Evolutionary conservation across 305 asterid species (phyloP), one percentile per base, ranked within the genome.

Genomic region (Fraxinus paxiana): DNA sequence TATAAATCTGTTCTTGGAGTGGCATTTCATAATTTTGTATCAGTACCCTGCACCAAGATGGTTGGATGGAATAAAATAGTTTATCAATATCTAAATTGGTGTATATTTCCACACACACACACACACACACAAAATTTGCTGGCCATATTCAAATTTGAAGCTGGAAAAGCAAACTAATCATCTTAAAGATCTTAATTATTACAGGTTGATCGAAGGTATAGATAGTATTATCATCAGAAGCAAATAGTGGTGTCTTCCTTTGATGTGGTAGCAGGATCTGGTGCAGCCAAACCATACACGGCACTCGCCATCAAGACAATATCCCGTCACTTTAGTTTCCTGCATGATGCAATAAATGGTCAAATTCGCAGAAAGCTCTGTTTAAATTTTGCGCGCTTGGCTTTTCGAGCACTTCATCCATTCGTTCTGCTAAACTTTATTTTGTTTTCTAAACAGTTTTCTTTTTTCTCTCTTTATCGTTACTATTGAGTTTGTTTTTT

Each of bases 371-470:
- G 96, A 93, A 84, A 87, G 87, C 76, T 94, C 98, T 24, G 98
- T 95, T 79, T 89, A 96, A 0, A 81, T 95, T 73, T 77, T 95
- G 43, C 86, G 97, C 63, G 94, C 98, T 87, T 92, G 98, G 98
- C 95, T 95, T 76, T 95, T 95, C 67, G 97, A 93, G 87, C 98
- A 95, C 86, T 93, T 83, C 92, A 93, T 79, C 98, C 98, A 94
- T 95, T 85, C 87, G 89, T 84, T 63, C 51, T 78, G 18, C 30
- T 5, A 5, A 51, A 22, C 34, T 17, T 34, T 22, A 15, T 69
- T 43, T 5, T 54, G 12, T 18, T 24, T 59, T 74, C 24, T 22
- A n/a, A 20, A 15, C 31, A 41, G 51, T 61, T 56, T 15, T n/a
- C 12, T 5, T 71, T 72, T 26, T 72, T 37, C 31, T 4, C 1